Evolutionary conservation across 2,329 filamentous ascomycete genomes (phyloP).

Genomic region (Scedosporium apiospermum): DNA sequence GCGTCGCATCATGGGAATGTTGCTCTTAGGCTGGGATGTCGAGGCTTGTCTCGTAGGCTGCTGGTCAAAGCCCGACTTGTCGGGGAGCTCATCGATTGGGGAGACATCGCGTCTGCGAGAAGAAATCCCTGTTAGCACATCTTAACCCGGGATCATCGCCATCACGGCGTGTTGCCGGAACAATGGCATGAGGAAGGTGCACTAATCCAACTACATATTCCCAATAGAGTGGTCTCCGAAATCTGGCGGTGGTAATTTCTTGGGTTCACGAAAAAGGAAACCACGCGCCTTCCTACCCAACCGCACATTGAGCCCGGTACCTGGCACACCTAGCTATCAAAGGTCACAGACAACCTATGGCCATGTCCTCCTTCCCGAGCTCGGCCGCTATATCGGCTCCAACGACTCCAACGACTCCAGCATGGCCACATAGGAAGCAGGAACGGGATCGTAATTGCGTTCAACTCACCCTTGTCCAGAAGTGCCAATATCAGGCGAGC

Average conservation of each 20-base stretch:
- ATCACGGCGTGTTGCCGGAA: background rate
- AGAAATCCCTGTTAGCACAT: background rate
- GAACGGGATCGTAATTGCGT: background rate
- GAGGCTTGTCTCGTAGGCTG: background rate
- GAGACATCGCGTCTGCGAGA: conserved; percentile 32
- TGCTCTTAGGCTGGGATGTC: conserved; percentile 18
- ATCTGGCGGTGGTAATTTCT: no score
- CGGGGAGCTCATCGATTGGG: conserved; percentile 38
- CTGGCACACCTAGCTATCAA: no score
- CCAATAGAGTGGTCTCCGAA: background rate
- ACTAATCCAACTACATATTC: conserved; percentile 1
- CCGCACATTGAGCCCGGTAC: no score
- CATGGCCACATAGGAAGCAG: conserved; percentile 6
- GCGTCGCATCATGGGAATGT: conserved; percentile 43
- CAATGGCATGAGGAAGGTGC: background rate
- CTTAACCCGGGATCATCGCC: background rate
- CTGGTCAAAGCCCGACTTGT: conserved; percentile 21
- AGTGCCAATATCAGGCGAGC: conserved; percentile 40
- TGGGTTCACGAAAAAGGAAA: no score
- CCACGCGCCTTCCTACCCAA: no score
- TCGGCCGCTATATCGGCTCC: no score
- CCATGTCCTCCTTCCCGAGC: no score
- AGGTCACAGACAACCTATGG: no score
- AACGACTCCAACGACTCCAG: no score
- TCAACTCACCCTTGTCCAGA: conserved; percentile 30